Evolutionary conservation across 768 basidiomycete genomes (phyloP).

Genomic region (Boletus reticulatus): DNA sequence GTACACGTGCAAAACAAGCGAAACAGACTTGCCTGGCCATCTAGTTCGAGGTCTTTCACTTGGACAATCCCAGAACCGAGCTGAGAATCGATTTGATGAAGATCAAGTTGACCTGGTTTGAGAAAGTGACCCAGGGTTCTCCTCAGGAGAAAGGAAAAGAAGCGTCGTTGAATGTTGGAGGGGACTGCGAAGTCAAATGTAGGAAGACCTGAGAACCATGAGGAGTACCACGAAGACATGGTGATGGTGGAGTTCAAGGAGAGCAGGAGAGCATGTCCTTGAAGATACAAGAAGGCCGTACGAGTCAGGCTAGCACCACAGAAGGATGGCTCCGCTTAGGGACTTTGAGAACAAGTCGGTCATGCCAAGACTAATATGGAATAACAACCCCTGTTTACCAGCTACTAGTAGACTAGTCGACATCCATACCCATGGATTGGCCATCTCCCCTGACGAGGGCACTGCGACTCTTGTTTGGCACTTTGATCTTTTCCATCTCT

Average conservation of each 20-base stretch:
- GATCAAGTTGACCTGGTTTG: constrained; percentile 86
- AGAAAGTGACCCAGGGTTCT: constrained; percentile 82
- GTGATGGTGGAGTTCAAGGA: constrained; percentile 11
- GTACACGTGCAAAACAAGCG: constrained; percentile 2
- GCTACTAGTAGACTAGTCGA: constrained; percentile 45
- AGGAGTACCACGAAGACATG: constrained; percentile 59
- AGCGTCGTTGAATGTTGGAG: constrained; percentile 76
- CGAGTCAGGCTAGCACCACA: background rate
- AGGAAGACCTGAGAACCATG: constrained; percentile 54
- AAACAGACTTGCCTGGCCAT: constrained; percentile 58
- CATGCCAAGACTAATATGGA: constrained; percentile 16
- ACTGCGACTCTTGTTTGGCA: constrained; percentile 57
- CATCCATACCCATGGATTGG: constrained; percentile 88
- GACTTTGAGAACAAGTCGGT: background rate
- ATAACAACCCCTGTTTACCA: constrained; percentile 18
- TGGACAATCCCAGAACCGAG: constrained; percentile 90
- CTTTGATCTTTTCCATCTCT: constrained; percentile 77
- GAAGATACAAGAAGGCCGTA: background rate
- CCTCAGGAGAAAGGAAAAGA: constrained; percentile 87
- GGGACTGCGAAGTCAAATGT: constrained; percentile 65
- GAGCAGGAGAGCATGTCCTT: constrained; percentile 15
- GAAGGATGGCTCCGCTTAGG: constrained; percentile 2
- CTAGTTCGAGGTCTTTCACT: constrained; percentile 78
- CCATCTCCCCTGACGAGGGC: constrained; percentile 83
- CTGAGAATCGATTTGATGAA: constrained; percentile 85